Base-by-base conservation (phyloP, 2,329 filamentous ascomycete genomes). In the Ceratocystis eucalypticola region DNA sequence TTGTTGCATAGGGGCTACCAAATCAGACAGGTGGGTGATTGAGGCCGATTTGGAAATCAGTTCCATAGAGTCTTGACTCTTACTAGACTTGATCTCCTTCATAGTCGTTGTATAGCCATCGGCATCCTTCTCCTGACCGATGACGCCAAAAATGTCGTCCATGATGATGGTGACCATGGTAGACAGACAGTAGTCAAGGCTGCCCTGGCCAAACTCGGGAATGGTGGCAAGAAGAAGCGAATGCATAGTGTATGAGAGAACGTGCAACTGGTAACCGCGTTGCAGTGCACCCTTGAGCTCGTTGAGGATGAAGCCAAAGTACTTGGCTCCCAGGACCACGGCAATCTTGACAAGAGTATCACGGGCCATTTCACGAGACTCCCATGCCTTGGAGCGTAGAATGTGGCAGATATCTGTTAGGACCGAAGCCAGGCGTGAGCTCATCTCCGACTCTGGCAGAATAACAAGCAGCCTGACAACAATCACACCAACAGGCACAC, bases 11-110 rank as follows among this genome's bases (percentile, higher is more conserved):
- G 94, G 95, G 65, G 81, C 81, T 63, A 96, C 81, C 3, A 99
- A 83, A 62, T 87, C 84, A 61, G 87, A 85, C 5, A 97, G 81
- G 66, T 86, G 84, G 64, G 77, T 79, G 28, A 96, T 80, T 1
- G 91, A 93, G 1, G 90, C 87, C 61, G 87, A 91, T 72, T 87
- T 89, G 30, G 94, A 88, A 70, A 97, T 81, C 17, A 97, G 80
- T 74, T 97, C 93, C 87, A 97, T 95, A 0, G 94, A 96, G 73
- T 99, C 95, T 72, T 92, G 96, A 73, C 92, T 96, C 79, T 97
- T 99, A 79, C 89, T 96, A 75, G 89, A 94, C 79, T 96, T 97
- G 66, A 99, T 88, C 76, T 99, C 94, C 75, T 95, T 96, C 87
- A 95, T 96, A 75, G 93, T 89, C 74, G 86, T 96, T 66, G 88